Evolutionary conservation across 2,329 filamentous ascomycete genomes (phyloP).

Genomic region (Aaosphaeria arxii): DNA sequence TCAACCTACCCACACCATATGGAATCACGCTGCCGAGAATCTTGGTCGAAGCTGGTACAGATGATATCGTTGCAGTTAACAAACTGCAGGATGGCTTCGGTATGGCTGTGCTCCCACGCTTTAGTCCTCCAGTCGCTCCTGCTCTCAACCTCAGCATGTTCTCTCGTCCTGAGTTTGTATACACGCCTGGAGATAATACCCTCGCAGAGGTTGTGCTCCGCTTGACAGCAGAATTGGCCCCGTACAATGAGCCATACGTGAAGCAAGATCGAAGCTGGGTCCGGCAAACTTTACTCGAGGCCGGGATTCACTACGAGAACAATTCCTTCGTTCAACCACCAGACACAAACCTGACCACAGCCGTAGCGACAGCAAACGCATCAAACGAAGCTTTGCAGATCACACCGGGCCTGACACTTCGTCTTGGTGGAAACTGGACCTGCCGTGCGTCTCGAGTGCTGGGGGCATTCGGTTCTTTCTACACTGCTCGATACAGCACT

Average conservation of each 20-base stretch:
- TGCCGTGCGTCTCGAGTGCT: background rate
- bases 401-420: background rate
- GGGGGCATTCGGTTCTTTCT: constrained; percentile 1
- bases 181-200: background rate
- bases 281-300: background rate
- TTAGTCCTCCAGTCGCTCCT: background rate
- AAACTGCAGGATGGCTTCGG: background rate
- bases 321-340: background rate
- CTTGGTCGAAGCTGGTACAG: background rate
- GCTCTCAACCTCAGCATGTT: background rate
- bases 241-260: constrained; percentile 1
- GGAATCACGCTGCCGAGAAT: background rate
- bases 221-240: background rate
- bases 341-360: constrained; percentile 3
- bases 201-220: background rate
- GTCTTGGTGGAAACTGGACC: background rate
- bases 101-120: constrained; percentile 1
- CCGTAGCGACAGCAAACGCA: background rate
- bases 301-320: background rate
- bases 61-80: background rate
- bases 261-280: constrained; percentile 1
- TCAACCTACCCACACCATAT: constrained; percentile 1
- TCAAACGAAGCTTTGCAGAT: background rate
- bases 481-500: background rate
- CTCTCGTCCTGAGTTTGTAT: background rate